These are phyloP conservation scores for Nepenthes alata DNA, from an alignment of 179 eudicot species.

Conservation along the genomic window DNA sequence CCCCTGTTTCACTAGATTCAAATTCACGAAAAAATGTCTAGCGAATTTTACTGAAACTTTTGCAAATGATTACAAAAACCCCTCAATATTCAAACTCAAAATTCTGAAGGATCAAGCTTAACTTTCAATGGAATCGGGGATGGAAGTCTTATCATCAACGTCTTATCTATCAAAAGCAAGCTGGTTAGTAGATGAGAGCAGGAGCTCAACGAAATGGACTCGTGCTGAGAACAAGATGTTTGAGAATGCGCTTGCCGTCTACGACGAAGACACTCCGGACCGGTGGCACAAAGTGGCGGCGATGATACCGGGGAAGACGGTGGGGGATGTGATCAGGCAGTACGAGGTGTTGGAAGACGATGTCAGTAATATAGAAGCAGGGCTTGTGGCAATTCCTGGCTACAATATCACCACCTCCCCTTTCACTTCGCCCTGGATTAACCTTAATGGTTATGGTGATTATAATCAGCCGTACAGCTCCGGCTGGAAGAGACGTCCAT, in stretches of 20 bases:
- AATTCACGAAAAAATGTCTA: slow-evolving; percentile 2
- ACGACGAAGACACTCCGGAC: slow-evolving; percentile 77
- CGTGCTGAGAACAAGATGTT: slow-evolving; percentile 81
- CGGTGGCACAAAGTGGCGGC: slow-evolving; percentile 84
- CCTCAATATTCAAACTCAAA: neutral
- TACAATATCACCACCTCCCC: slow-evolving; percentile 28
- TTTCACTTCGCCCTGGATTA: slow-evolving; percentile 83
- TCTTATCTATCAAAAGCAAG: slow-evolving; percentile 44
- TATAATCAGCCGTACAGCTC: slow-evolving; percentile 29
- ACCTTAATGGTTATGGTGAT: slow-evolving; percentile 35
- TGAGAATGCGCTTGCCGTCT: slow-evolving; percentile 72
- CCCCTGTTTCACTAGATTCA: slow-evolving; percentile 12
- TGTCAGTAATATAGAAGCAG: slow-evolving; percentile 85
- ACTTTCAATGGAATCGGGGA: slow-evolving; percentile 10
- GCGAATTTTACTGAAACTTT: neutral
- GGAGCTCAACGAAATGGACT: slow-evolving; percentile 57
- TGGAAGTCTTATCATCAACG: slow-evolving; percentile 61
- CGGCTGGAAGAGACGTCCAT: slow-evolving; percentile 41
- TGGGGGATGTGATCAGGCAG: slow-evolving; percentile 68
- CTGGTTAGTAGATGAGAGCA: slow-evolving; percentile 60
- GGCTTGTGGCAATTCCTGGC: slow-evolving; percentile 56
- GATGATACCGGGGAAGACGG: slow-evolving; percentile 84
- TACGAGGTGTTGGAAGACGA: slow-evolving; percentile 79
- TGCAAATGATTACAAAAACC: slow-evolving; percentile 5
- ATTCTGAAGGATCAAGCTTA: neutral